Conservation (phyloP, 495 filamentous ascomycete species). For the Lepidopterella palustris region DNA sequence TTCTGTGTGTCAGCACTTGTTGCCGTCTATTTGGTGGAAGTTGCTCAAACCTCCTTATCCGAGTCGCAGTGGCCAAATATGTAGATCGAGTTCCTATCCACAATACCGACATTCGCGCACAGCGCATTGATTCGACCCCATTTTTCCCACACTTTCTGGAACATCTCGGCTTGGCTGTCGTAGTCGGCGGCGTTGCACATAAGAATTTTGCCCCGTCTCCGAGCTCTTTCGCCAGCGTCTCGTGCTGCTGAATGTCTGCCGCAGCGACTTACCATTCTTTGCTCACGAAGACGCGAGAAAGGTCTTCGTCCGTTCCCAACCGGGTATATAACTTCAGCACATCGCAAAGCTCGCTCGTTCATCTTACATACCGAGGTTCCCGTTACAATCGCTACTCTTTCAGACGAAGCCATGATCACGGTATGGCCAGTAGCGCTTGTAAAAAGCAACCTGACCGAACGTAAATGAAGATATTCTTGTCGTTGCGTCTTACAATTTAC, state of each 20-base stretch:
- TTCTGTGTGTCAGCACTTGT: conserved; percentile 13
- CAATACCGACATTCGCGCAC: conserved; percentile 41
- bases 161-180: conserved; percentile 34
- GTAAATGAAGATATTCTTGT: too few relatives aligned
- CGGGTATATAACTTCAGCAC: background rate
- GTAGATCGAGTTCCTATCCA: conserved; percentile 33
- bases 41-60: conserved; percentile 12
- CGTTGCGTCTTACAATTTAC: background rate
- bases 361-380: conserved; percentile 27
- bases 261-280: conserved; percentile 33
- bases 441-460: too few relatives aligned
- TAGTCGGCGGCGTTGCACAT: conserved; percentile 37
- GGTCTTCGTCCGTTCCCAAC: conserved; percentile 31
- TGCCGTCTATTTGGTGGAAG: background rate
- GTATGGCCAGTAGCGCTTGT: background rate
- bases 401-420: conserved; percentile 11
- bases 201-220: conserved; percentile 33
- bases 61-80: conserved; percentile 28
- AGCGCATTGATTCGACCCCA: conserved; percentile 39
- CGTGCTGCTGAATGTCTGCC: conserved; percentile 30
- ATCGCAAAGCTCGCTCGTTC: background rate
- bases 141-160: conserved; percentile 33
- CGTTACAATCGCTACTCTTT: conserved; percentile 32
- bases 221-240: conserved; percentile 27
- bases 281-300: conserved; percentile 27